phyloP scores from a whole-genome alignment of 768 basidiomycete species.

The Chalciporus chontae region DNA sequence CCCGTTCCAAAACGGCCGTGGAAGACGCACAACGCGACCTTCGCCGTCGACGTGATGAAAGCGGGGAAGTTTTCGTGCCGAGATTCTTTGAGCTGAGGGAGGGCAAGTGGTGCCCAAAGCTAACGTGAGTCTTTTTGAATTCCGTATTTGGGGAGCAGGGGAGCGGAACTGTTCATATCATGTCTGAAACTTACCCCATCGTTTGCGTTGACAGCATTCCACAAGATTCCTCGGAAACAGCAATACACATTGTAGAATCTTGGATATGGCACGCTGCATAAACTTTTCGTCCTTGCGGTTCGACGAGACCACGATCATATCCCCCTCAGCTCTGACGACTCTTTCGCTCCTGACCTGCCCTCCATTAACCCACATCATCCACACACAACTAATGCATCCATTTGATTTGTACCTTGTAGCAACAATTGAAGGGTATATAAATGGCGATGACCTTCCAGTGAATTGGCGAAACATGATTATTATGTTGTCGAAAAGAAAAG shows the following conservation, averaged over 20 bases:
- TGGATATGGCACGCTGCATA: constrained; percentile 66
- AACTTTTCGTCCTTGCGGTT: background rate
- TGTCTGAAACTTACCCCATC: background rate
- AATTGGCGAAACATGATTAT: constrained; percentile 8
- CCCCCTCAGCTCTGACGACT: constrained; percentile 9
- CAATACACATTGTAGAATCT: constrained; percentile 60
- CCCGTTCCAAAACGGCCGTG: constrained; percentile 81
- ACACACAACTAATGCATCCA: constrained; percentile 34
- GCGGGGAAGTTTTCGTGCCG: constrained; percentile 62
- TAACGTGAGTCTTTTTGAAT: constrained; percentile 48
- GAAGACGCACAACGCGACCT: constrained; percentile 90
- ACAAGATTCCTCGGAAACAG: constrained; percentile 56
- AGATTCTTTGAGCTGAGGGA: constrained; percentile 77
- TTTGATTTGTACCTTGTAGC: constrained; percentile 37
- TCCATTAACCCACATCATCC: constrained; percentile 15
- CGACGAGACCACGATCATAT: constrained; percentile 17
- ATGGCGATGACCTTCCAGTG: constrained; percentile 22
- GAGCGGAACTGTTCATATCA: background rate
- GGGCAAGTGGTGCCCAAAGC: constrained; percentile 80
- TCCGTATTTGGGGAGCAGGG: background rate
- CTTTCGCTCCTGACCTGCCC: constrained; percentile 4
- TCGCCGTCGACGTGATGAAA: constrained; percentile 70
- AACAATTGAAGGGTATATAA: constrained; percentile 38
- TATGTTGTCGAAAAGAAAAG: background rate
- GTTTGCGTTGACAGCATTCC: constrained; percentile 73